phyloP scores from a whole-genome alignment of 1,139 yeast genomes.

The Suhomyces bokatorum region DNA sequence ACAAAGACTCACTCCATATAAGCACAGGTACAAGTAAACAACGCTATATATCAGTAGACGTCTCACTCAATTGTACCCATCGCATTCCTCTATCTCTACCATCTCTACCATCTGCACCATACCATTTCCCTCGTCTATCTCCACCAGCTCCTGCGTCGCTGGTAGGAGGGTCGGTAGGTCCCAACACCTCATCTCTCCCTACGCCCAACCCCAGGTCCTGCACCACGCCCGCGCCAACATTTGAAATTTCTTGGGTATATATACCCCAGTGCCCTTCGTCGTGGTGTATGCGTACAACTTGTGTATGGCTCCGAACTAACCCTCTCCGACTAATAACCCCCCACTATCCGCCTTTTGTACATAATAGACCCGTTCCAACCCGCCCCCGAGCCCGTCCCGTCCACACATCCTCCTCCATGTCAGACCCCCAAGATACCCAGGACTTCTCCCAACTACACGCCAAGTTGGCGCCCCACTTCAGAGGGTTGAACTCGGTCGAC shows the following conservation, averaged over 20 bases:
- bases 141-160: too few relatives aligned
- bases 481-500: constrained; percentile 75
- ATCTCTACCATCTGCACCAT: too few relatives aligned
- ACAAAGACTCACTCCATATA: too few relatives aligned
- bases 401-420: constrained; percentile 13
- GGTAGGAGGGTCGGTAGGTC: too few relatives aligned
- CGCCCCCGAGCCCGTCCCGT: constrained; percentile 9
- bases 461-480: constrained; percentile 66
- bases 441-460: constrained; percentile 37
- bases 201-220: constrained; percentile 2
- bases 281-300: constrained; percentile 10
- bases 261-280: constrained; percentile 7
- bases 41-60: too few relatives aligned
- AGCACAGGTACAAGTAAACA: too few relatives aligned
- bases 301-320: constrained; percentile 10
- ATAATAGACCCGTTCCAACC: constrained; percentile 7
- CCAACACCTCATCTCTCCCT: constrained; percentile 3
- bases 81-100: too few relatives aligned
- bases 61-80: too few relatives aligned
- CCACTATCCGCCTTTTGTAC: constrained; percentile 7
- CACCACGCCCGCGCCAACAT: constrained; percentile 8
- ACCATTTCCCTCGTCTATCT: too few relatives aligned
- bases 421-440: constrained; percentile 15
- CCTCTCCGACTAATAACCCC: constrained; percentile 4
- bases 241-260: constrained; percentile 7